phyloP scores from a whole-genome alignment of 2,329 filamentous ascomycete genomes.

The Aureobasidium sp. region DNA sequence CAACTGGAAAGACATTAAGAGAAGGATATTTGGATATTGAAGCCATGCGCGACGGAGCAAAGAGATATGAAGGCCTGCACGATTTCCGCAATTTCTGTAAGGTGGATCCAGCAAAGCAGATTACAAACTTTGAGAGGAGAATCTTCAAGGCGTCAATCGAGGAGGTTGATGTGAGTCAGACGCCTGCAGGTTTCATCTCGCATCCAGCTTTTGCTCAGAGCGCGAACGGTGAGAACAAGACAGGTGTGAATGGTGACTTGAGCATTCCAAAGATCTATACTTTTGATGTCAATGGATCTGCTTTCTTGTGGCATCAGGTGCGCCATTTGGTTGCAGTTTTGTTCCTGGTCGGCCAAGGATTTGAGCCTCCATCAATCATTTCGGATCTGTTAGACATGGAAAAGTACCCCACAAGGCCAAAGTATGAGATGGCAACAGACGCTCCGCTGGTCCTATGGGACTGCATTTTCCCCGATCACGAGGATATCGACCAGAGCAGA shows the following conservation, averaged over 20 bases:
- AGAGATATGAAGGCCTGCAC: conserved; percentile 70
- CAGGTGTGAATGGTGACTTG: background rate
- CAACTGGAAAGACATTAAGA: conserved; percentile 21
- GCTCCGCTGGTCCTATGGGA: conserved; percentile 91
- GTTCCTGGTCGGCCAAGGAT: conserved; percentile 85
- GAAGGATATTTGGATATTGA: conserved; percentile 81
- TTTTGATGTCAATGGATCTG: conserved; percentile 81
- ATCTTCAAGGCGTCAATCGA: conserved; percentile 78
- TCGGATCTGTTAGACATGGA: conserved; percentile 64
- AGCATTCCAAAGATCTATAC: conserved; percentile 63
- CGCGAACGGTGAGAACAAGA: background rate
- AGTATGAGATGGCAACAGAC: conserved; percentile 86
- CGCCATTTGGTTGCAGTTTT: conserved; percentile 85
- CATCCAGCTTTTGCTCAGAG: conserved; percentile 36
- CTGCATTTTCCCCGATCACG: conserved; percentile 58
- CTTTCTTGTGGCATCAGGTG: conserved; percentile 98
- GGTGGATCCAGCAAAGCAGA: conserved; percentile 81
- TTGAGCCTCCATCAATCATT: conserved; percentile 68
- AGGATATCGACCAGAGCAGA: conserved; percentile 27
- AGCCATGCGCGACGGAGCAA: conserved; percentile 76
- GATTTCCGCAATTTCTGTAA: conserved; percentile 99
- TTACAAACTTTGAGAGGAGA: conserved; percentile 68
- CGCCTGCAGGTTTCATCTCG: conserved; percentile 49
- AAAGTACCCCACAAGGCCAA: conserved; percentile 65
- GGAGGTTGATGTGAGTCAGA: conserved; percentile 41